Conservation (phyloP, 176 grass and related monocot species). For the Coix lacrymajobi region DNA sequence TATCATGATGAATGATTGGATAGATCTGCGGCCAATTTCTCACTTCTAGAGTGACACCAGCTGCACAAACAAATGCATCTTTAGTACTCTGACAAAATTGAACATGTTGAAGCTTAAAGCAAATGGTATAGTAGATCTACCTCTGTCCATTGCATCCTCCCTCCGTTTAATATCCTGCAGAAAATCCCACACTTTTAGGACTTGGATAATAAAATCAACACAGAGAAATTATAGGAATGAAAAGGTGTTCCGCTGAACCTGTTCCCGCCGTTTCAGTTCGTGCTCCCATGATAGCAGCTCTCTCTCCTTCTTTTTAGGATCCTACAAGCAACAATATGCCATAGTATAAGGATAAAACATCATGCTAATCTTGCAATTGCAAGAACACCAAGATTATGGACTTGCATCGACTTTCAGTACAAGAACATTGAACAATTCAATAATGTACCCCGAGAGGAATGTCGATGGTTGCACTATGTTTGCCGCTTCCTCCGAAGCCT, state of each 20-base stretch:
- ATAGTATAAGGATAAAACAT: background rate
- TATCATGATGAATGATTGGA: conserved; percentile 90
- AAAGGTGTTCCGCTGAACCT: conserved; percentile 21
- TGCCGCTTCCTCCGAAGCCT: conserved; percentile 41
- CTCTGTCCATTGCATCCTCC: conserved; percentile 74
- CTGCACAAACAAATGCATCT: conserved; percentile 29
- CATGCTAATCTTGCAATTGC: background rate
- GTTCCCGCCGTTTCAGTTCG: conserved; percentile 76
- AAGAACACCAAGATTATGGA: background rate
- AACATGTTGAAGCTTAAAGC: background rate
- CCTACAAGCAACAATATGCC: conserved; percentile 23
- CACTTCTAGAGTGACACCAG: conserved; percentile 60
- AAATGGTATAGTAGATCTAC: conserved; percentile 25
- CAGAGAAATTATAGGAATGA: background rate
- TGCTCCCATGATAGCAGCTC: conserved; percentile 73
- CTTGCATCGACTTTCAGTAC: background rate
- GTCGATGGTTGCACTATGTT: conserved; percentile 42
- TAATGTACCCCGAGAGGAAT: conserved; percentile 34
- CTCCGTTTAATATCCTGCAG: conserved; percentile 78
- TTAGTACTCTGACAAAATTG: conserved; percentile 3
- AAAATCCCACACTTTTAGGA: conserved; percentile 2
- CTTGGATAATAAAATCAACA: background rate
- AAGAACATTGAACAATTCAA: background rate
- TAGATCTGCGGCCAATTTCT: conserved; percentile 87
- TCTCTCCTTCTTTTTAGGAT: conserved; percentile 54